Percentiles rank a stretch among this genome's conserved stretches.
Evolutionary conservation across 2,329 filamentous ascomycete species (phyloP).

Genomic region (Cryoendolithus antarcticus): DNA sequence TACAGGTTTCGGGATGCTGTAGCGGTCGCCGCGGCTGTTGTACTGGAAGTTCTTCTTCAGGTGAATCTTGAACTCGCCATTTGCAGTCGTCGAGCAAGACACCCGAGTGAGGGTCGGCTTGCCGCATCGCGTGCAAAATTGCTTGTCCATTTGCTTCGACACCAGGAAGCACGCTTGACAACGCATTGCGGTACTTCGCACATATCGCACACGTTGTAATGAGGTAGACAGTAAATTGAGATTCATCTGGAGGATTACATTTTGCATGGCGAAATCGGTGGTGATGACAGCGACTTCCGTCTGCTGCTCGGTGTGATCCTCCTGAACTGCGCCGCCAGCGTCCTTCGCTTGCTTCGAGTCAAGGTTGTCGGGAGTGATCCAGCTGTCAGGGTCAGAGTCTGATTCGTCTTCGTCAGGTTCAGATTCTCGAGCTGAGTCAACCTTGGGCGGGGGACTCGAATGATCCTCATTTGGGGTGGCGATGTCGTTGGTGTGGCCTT

Average conservation of each 20-base stretch:
- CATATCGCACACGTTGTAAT: conserved; percentile 65
- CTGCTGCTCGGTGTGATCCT: conserved; percentile 42
- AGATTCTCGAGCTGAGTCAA: no score
- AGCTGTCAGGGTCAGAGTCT: conserved; percentile 53
- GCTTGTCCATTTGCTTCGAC: conserved; percentile 70
- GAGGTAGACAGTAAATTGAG: conserved; percentile 73
- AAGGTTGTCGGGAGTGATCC: conserved; percentile 92
- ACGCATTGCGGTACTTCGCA: conserved; percentile 80
- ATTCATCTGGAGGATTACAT: conserved; percentile 89
- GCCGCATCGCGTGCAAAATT: conserved; percentile 88
- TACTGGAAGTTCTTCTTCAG: conserved; percentile 92
- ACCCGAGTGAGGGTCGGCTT: conserved; percentile 76
- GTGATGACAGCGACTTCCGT: conserved; percentile 88
- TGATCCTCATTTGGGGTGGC: conserved; percentile 13
- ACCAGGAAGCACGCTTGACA: conserved; percentile 89
- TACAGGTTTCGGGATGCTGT: conserved; percentile 81
- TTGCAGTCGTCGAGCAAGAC: conserved; percentile 69
- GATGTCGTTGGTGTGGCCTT: not conserved
- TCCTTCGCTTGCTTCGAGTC: conserved; percentile 69
- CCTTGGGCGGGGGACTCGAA: no score
- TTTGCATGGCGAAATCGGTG: conserved; percentile 95
- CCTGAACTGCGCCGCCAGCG: conserved; percentile 31
- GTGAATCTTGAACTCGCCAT: conserved; percentile 72
- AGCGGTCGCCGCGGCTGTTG: conserved; percentile 87
- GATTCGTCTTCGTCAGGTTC: conserved; percentile 29